Evolutionary conservation across 108 stramenopile species (phyloP), one percentile per base, ranked within the genome.

Genomic region (Cyclotella cryptica): DNA sequence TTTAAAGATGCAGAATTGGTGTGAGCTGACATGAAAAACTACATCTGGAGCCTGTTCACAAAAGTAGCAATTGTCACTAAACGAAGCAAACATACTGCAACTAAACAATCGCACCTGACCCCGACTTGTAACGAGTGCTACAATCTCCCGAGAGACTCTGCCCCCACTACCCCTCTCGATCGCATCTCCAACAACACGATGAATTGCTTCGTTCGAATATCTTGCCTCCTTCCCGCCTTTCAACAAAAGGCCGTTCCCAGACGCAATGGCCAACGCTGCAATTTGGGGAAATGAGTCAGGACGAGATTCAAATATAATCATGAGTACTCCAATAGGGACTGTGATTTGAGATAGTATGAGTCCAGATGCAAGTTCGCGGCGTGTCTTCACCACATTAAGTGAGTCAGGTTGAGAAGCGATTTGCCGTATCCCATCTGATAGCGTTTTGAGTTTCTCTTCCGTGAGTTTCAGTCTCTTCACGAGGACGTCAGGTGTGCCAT

Each of bases 221-320:
- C 74, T 71, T 7, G 99, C 99, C 67, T 99, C 99, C 74, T 96
- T 98, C 26, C 99, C 99, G 18, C 99, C 99, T 72, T 99, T 99
- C 22, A 99, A 88, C 24, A 99, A 73, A 11, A 99, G 80, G 0
- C 98, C 98, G 87, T 98, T 98, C 2, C 98, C 98, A 68, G 94
- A 94, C 17, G 96, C 95, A 30, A 99, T 71, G n/a, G 97, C 95
- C 28, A 98, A 90, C 6, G 97, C 90, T 28, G 97, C 92, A 77
- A 99, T 99, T 87, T 99, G 99, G 12, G 98, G 97, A 82, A 98
- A 94, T 29, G 96, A 96, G 83, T 99, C 99, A 29, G 99, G 99
- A 46, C 99, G 82, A 26, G 92, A 92, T 75, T 99, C 99, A 66
- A 99, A 99, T 53, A 99, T 96, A 64, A 99, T 93, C 88, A 98